Evolutionary conservation across 1,284 basidiomycete species (phyloP).

Genomic region (Cronartium quercuum): DNA sequence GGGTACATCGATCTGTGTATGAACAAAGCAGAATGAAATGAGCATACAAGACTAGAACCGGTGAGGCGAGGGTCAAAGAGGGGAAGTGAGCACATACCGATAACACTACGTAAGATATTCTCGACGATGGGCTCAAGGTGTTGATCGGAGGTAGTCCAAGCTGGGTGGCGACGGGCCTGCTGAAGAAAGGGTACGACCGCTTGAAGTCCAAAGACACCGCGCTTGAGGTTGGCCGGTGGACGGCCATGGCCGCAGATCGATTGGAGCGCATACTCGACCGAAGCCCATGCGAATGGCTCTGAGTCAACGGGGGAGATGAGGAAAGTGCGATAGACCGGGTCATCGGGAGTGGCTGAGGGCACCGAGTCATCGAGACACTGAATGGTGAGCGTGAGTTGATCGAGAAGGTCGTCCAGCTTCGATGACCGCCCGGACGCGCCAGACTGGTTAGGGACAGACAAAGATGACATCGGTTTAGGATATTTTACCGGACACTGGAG

Average conservation of each 20-base stretch:
- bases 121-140: constrained; percentile 6
- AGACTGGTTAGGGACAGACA: too few species aligned
- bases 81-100: background rate
- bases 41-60: too few species aligned
- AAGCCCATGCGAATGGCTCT: background rate
- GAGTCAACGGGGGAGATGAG: background rate
- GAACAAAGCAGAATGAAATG: background rate
- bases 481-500: too few species aligned
- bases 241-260: background rate
- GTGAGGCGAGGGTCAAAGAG: background rate
- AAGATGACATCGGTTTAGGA: too few species aligned
- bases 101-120: background rate
- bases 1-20: constrained; percentile 12
- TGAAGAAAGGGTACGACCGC: background rate
- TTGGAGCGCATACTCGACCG: background rate
- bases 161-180: background rate
- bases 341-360: background rate
- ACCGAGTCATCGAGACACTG: constrained; percentile 27
- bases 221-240: background rate
- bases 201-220: constrained; percentile 8
- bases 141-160: background rate
- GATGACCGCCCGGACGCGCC: too few species aligned
- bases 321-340: background rate
- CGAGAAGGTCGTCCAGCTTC: too few species aligned
- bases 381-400: constrained; percentile 18